Evolutionary conservation across 345 rosid genomes (phyloP).

Genomic region (Boechera divaricarpa): DNA sequence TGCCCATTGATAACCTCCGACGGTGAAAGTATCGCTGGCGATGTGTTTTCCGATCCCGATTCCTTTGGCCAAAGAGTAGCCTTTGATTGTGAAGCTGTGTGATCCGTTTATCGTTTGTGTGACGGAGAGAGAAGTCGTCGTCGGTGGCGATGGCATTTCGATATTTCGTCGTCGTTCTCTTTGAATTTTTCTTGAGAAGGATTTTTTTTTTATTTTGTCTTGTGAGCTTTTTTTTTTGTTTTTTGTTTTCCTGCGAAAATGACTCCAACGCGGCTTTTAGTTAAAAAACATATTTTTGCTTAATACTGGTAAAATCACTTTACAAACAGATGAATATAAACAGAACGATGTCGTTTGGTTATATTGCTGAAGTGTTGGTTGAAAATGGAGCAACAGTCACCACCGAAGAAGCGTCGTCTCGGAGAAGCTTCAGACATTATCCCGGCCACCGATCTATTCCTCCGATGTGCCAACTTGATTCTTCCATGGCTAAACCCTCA

Average conservation of each 20-base stretch:
- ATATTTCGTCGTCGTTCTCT: neutral
- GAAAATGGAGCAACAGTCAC: neutral
- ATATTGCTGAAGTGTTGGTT: too few relatives aligned
- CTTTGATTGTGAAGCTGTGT: conserved; percentile 79
- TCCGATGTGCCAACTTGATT: conserved; percentile 52
- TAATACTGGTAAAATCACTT: too few relatives aligned
- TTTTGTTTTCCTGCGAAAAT: neutral
- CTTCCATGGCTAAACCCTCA: conserved; percentile 71
- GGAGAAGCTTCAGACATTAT: conserved; percentile 2
- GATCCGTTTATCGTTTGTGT: conserved; percentile 90
- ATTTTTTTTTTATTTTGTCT: neutral
- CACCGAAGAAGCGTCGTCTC: conserved; percentile 2
- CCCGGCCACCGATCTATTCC: conserved; percentile 30
- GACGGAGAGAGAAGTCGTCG: conserved; percentile 75
- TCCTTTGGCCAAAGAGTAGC: conserved; percentile 89
- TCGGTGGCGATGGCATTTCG: conserved; percentile 58
- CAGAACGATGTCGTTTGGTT: too few relatives aligned
- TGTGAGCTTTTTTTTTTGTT: neutral
- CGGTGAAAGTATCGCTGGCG: conserved; percentile 86
- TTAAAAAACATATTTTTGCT: too few relatives aligned
- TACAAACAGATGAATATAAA: too few relatives aligned
- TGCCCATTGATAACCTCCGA: conserved; percentile 90
- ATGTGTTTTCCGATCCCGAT: conserved; percentile 93
- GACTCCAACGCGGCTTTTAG: neutral
- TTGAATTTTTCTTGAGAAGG: neutral